Conservation (phyloP, 2,329 filamentous ascomycete species). For the Alternaria longipes region DNA sequence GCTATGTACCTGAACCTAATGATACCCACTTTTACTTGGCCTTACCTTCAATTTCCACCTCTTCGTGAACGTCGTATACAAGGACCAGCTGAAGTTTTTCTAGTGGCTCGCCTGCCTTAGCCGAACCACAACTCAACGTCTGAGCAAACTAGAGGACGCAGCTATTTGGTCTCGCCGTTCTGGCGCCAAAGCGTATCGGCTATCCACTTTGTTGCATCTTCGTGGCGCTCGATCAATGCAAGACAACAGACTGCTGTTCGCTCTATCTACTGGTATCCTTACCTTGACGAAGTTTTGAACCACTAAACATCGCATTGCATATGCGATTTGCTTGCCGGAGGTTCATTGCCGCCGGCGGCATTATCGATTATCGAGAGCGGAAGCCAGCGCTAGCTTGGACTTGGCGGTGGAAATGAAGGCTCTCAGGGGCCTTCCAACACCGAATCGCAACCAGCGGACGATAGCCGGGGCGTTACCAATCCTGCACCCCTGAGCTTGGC, state of each 20-base stretch:
- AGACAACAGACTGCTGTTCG: background rate
- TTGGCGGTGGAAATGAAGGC: slow-evolving; percentile 21
- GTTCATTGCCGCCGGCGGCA: slow-evolving; percentile 6
- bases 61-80: slow-evolving; percentile 1
- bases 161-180: background rate
- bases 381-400: slow-evolving; percentile 4
- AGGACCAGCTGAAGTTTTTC: background rate
- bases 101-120: background rate
- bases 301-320: background rate
- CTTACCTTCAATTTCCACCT: slow-evolving; percentile 2
- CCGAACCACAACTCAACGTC: background rate
- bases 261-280: background rate
- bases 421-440: slow-evolving; percentile 2
- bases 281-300: background rate
- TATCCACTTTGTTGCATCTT: background rate
- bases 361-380: slow-evolving; percentile 6
- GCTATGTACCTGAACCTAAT: slow-evolving; percentile 5
- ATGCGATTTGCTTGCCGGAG: background rate
- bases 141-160: background rate
- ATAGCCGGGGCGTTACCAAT: background rate
- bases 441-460: slow-evolving; percentile 8
- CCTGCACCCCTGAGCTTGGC: background rate
- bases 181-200: background rate
- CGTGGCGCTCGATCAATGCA: background rate
- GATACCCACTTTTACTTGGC: slow-evolving; percentile 24